phyloP scores from a whole-genome alignment of 208 protist genomes.

The Wallacemonas sp. region DNA sequence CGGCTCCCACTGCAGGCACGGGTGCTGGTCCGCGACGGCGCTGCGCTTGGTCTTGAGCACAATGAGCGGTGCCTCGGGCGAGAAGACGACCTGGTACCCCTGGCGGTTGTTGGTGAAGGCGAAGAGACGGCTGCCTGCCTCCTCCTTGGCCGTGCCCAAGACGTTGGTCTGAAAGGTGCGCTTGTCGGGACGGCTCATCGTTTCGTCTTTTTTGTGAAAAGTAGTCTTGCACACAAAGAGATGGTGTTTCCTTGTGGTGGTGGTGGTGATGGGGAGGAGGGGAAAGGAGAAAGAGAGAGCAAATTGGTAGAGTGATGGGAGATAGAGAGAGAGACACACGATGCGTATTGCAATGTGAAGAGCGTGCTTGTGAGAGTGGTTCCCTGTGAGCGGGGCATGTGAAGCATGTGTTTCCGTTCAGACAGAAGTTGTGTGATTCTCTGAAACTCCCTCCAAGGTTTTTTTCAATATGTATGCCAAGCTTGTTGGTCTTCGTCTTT shows the following conservation, averaged over 20 bases:
- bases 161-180: slow-evolving; percentile 54
- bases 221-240: too few relatives aligned
- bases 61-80: slow-evolving; percentile 69
- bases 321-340: not conserved
- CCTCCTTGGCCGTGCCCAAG: slow-evolving; percentile 61
- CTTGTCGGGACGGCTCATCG: slow-evolving; percentile 79
- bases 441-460: too few relatives aligned
- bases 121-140: slow-evolving; percentile 56
- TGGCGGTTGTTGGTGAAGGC: slow-evolving; percentile 74
- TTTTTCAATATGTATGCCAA: too few relatives aligned
- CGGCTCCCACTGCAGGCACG: slow-evolving; percentile 71
- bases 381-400: too few relatives aligned
- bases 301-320: not conserved
- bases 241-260: not conserved
- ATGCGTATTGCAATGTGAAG: too few relatives aligned
- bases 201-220: slow-evolving; percentile 8
- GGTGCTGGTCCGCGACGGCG: slow-evolving; percentile 44
- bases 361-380: too few relatives aligned
- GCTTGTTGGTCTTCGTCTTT: too few relatives aligned
- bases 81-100: slow-evolving; percentile 68
- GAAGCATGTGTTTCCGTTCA: too few relatives aligned
- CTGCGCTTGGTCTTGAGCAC: slow-evolving; percentile 65
- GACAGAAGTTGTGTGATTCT: too few relatives aligned
- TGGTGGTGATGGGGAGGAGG: not conserved
- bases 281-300: slow-evolving; percentile 7